Evolutionary conservation across 1,284 basidiomycete genomes (phyloP).

Genomic region (Boletus austroedulis): DNA sequence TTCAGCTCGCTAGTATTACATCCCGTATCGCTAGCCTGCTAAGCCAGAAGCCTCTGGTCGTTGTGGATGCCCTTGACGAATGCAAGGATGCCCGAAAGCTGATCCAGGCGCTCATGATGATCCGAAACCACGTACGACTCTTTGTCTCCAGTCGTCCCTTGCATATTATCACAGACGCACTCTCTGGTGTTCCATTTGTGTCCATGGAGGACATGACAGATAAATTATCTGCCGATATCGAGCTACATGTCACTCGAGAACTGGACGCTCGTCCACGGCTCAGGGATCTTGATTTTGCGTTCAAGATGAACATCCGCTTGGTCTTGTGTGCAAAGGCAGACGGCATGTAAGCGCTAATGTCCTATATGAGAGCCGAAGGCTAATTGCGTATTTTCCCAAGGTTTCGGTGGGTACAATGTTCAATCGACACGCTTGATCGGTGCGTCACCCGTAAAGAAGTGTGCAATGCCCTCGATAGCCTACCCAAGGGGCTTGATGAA

Average conservation of each 20-base stretch:
- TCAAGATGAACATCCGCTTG: not conserved
- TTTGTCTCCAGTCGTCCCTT: not conserved
- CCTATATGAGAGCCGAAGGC: not conserved
- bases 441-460: not conserved
- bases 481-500: too few species aligned
- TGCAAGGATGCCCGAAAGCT: not conserved
- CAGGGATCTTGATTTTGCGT: not conserved
- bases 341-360: not conserved
- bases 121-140: not conserved
- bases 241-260: not conserved
- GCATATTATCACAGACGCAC: not conserved
- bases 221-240: not conserved
- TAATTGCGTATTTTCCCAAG: not conserved
- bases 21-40: not conserved
- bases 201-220: not conserved
- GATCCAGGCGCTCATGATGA: not conserved
- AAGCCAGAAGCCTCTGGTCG: not conserved
- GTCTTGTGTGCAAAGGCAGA: not conserved
- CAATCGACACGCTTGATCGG: not conserved
- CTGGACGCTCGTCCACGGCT: not conserved
- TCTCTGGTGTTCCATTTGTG: not conserved
- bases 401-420: not conserved
- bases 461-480: not conserved
- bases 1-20: not conserved
- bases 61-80: constrained; percentile 7